A percentile compares a stretch with the other conserved stretches of the same genome.
These are phyloP conservation scores for Onygena corvina DNA, from an alignment of 2,329 filamentous ascomycete genomes.

Conservation along the genomic window DNA sequence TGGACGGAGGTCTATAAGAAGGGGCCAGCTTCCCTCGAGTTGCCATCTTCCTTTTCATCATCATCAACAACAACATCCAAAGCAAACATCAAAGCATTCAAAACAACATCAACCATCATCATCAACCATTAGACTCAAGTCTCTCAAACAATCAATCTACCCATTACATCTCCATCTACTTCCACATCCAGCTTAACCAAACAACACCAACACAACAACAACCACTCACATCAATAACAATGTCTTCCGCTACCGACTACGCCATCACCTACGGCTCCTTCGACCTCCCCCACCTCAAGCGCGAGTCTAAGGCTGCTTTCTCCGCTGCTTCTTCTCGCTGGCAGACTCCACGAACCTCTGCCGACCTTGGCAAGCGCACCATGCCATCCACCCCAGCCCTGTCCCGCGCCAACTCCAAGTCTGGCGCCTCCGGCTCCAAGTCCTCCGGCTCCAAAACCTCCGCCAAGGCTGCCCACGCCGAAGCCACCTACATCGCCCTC, in stretches of 20 bases:
- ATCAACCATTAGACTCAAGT: not conserved
- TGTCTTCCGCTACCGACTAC: conserved; percentile 4
- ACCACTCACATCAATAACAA: not conserved
- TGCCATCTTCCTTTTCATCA: not conserved
- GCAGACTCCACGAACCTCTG: conserved; percentile 4
- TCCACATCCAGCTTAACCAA: not conserved
- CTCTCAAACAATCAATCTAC: conserved; percentile 1
- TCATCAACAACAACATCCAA: not conserved
- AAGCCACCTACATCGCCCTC: conserved; percentile 6
- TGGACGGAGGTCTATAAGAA: conserved; percentile 7
- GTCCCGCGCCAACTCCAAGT: conserved; percentile 7
- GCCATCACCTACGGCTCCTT: conserved; percentile 6
- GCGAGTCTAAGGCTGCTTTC: not conserved
- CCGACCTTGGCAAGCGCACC: conserved; percentile 5
- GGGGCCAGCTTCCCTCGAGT: not conserved
- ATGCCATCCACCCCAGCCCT: not conserved
- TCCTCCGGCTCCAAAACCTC: not conserved
- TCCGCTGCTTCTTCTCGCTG: conserved; percentile 7
- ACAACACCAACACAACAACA: not conserved
- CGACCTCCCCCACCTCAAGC: conserved; percentile 1
- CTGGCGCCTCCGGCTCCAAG: not conserved
- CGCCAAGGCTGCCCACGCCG: not conserved
- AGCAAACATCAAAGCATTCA: not conserved
- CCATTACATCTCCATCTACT: not conserved
- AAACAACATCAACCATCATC: not conserved